Evolutionary conservation across 306 rosid genomes (phyloP).

Genomic region (Leucaena leucocephala): DNA sequence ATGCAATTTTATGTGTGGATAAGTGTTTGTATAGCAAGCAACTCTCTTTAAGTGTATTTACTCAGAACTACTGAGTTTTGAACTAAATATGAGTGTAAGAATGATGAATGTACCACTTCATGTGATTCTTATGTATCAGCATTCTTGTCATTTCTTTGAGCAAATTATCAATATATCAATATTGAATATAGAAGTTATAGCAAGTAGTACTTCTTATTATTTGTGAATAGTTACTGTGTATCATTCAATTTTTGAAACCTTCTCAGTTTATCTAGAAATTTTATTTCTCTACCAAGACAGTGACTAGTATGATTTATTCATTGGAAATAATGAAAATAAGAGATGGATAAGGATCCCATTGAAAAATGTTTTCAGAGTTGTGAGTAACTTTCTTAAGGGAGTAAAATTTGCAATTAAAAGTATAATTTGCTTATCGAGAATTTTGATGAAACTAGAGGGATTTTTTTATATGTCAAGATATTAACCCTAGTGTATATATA

Average conservation of each 20-base stretch:
- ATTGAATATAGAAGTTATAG: background rate
- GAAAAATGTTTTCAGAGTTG: background rate
- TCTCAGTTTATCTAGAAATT: background rate
- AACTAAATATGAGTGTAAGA: conserved; percentile 13
- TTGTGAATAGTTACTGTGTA: background rate
- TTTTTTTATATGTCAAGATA: background rate
- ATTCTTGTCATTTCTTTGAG: background rate
- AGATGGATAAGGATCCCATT: background rate
- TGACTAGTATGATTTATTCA: background rate
- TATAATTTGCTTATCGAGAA: background rate
- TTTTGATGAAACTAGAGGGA: background rate
- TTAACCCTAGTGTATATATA: background rate
- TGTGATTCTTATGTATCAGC: background rate
- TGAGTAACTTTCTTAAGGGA: background rate
- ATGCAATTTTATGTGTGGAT: conserved; percentile 10
- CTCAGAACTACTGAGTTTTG: conserved; percentile 18
- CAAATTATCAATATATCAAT: background rate
- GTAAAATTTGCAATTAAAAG: background rate
- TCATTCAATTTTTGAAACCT: background rate
- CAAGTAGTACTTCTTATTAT: too few relatives aligned
- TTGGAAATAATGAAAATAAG: background rate
- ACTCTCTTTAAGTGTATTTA: conserved; percentile 13
- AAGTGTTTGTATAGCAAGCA: background rate
- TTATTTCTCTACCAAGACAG: background rate
- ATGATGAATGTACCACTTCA: conserved; percentile 4